phyloP scores from a whole-genome alignment of 2,329 filamentous ascomycete genomes.

The Colletotrichum sp. region DNA sequence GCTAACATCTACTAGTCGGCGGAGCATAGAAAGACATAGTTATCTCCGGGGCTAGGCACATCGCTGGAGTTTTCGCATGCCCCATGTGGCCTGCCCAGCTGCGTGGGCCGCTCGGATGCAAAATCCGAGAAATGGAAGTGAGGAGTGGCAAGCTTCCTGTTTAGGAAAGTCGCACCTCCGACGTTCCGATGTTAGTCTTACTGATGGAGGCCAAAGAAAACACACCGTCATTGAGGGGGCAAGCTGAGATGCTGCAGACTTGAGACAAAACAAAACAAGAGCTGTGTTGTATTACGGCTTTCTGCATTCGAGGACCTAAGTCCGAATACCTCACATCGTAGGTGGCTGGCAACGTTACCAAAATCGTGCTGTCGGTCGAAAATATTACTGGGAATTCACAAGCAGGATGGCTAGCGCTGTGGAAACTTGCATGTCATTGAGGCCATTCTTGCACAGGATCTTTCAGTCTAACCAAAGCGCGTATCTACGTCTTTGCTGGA shows the following conservation, averaged over 20 bases:
- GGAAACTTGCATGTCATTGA: not conserved
- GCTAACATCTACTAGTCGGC: not conserved
- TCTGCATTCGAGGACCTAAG: not conserved
- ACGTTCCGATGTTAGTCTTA: not conserved
- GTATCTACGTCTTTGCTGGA: not conserved
- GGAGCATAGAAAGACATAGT: not conserved
- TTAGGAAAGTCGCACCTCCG: not conserved
- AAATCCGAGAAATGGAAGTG: not conserved
- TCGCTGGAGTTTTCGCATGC: not conserved
- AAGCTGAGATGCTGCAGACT: not conserved
- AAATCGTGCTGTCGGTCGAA: not conserved
- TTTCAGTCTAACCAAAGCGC: not conserved
- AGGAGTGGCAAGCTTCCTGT: not conserved
- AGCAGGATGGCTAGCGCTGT: not conserved
- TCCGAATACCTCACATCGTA: not conserved
- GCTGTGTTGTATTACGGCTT: not conserved
- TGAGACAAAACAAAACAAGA: not conserved
- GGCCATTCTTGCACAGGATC: not conserved
- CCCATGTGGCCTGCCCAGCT: not conserved
- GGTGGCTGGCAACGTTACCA: not conserved
- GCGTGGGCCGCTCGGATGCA: not conserved
- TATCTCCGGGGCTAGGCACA: not conserved
- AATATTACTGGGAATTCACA: not conserved
- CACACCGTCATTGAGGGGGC: not conserved
- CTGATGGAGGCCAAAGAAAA: not conserved